phyloP scores from a whole-genome alignment of 352 stramenopile genomes.

The Phytophthora sp. region DNA sequence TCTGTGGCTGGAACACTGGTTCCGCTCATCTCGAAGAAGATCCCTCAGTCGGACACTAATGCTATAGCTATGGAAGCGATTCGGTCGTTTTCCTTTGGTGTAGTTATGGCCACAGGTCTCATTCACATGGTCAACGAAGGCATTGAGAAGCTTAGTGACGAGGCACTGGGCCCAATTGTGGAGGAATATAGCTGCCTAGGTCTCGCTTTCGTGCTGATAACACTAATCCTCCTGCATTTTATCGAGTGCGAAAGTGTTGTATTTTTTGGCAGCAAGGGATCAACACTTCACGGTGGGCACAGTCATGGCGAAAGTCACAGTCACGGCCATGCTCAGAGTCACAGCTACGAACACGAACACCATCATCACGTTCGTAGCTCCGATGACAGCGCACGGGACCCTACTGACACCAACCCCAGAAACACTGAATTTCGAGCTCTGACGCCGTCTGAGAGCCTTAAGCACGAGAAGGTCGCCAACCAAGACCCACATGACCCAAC shows the following conservation, averaged over 20 bases:
- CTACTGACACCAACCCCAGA: no score
- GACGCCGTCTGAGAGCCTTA: no score
- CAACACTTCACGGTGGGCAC: constrained; percentile 22
- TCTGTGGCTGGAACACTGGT: constrained; percentile 39
- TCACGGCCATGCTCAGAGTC: constrained; percentile 25
- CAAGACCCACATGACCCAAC: not conserved
- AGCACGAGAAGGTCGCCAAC: no score
- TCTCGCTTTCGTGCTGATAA: constrained; percentile 50
- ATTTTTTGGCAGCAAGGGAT: constrained; percentile 38
- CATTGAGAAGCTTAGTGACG: constrained; percentile 49
- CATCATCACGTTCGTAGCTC: no score
- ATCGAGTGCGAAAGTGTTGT: constrained; percentile 57
- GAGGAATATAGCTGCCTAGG: constrained; percentile 51
- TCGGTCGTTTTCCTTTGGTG: constrained; percentile 56
- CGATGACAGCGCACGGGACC: not conserved
- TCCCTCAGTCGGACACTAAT: constrained; percentile 17
- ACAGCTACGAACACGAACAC: not conserved
- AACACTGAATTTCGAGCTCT: no score
- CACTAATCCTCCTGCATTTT: constrained; percentile 52
- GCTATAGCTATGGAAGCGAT: constrained; percentile 41
- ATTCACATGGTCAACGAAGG: constrained; percentile 73
- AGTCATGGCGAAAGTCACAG: constrained; percentile 31
- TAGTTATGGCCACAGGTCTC: constrained; percentile 59
- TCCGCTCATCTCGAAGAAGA: constrained; percentile 36
- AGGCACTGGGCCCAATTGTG: constrained; percentile 46